Base-by-base conservation (phyloP, 2,329 filamentous ascomycete species). In the Epichloe baconii region DNA sequence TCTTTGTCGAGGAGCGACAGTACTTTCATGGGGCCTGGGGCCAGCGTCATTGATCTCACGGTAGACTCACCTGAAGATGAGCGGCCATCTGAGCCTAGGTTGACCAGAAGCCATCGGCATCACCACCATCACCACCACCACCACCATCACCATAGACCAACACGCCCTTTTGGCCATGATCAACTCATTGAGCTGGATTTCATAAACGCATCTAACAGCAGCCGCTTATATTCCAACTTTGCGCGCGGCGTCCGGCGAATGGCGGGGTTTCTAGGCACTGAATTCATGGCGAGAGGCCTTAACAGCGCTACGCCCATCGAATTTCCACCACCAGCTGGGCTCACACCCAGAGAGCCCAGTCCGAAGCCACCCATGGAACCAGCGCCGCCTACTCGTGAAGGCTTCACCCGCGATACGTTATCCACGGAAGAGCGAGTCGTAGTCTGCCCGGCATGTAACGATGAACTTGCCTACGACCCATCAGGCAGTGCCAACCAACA, bases 361-460 rank as follows among this genome's bases (percentile, higher is more conserved):
- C 66, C 67, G 19, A 76, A 73, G 58, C 73, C 71, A n/a, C 57
- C 65, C 14, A 58, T 91, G 64, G 77, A 83, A 43, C 73, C 83
- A 0, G 83, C 86, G 0, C 71, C 75, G n/a, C 69, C 81, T 0
- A 73, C 86, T 0, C 76, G 77, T 5, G 71, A 80, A n/a, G 91
- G 90, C 0, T 97, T 93, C 61, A 95, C 87, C 1, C 77, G 90
- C 53, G 81, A 80, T 47, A 86, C 87, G 0, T 58, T 61, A 21
- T 60, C 58, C 19, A 78, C 72, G 40, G 83, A 88, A 37, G 81
- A 88, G 15, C 78, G 86, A 38, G 73, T 86, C 0, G 76, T 91
- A 2, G 75, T 95, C 1, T 98, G 93, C 64, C 87, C 91, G 0
- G 87, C 87, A 53, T 98, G 93, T 60, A 83, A 85, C 17, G 78